A percentile compares a stretch with the other conserved stretches of the same genome.
Conservation (phyloP, 441 rosid genomes). For the Gossypium armourianum region DNA sequence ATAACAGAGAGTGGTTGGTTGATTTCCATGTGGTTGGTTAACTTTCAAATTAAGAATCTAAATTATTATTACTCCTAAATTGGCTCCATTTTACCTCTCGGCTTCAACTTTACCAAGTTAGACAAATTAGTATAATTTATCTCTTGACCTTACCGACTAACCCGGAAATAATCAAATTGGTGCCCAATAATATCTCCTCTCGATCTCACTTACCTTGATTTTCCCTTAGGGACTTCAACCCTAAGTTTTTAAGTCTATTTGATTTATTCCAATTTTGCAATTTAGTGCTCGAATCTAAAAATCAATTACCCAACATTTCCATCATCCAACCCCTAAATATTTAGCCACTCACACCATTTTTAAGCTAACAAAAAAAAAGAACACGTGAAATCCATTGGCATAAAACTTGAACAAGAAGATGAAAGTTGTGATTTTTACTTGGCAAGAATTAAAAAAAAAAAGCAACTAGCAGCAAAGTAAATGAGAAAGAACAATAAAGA, state of each 20-base stretch:
- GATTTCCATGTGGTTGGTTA: no score
- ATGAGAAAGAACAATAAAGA: not conserved
- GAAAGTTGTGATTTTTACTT: no score
- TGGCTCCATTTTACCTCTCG: not conserved
- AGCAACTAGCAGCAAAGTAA: not conserved
- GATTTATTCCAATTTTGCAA: not conserved
- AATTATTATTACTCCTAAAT: not conserved
- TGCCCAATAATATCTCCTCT: not conserved
- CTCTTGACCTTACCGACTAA: not conserved
- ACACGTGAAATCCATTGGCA: no score
- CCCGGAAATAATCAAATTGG: not conserved
- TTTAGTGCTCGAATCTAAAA: no score
- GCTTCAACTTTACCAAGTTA: not conserved
- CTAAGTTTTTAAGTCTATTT: not conserved
- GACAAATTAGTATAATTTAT: not conserved
- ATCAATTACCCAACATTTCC: no score
- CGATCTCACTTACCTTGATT: not conserved
- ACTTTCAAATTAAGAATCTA: not conserved
- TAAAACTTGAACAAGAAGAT: no score
- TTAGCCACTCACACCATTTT: no score
- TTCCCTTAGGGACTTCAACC: not conserved
- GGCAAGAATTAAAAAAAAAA: not conserved
- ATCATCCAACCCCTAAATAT: no score
- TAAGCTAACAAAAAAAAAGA: no score
- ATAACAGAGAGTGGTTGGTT: no score